phyloP scores from a whole-genome alignment of 2,329 filamentous ascomycete genomes.

The Ophiostoma perfectum region DNA sequence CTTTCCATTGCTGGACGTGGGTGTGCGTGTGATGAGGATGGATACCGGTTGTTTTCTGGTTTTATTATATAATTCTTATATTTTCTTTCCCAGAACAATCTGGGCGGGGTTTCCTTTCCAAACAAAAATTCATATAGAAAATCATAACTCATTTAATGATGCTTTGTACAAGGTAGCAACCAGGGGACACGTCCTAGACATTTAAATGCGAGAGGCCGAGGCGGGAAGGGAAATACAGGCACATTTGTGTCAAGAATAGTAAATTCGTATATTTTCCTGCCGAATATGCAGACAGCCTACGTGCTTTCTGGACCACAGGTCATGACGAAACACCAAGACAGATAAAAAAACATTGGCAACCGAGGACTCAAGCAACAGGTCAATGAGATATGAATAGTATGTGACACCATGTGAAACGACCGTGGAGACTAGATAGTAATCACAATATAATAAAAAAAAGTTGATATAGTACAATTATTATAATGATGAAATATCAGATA shows the following conservation, averaged over 20 bases:
- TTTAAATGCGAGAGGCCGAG: too few relatives aligned
- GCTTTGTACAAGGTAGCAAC: too few relatives aligned
- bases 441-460: background rate
- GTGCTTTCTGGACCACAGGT: background rate
- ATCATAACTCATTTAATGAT: too few relatives aligned
- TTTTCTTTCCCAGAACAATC: conserved; percentile 10
- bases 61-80: background rate
- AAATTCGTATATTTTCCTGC: too few relatives aligned
- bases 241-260: too few relatives aligned
- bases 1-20: background rate
- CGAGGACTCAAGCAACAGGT: background rate
- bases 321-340: background rate
- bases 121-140: background rate
- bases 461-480: background rate
- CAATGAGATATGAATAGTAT: background rate
- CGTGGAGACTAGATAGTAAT: too few relatives aligned
- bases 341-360: background rate
- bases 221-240: too few relatives aligned
- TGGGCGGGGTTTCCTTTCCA: background rate
- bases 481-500: too few relatives aligned
- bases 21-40: background rate
- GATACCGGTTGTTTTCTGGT: conserved; percentile 4
- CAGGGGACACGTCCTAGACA: too few relatives aligned
- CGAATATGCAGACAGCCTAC: background rate
- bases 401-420: background rate